Conservation (phyloP, 148 eudicot genomes). For the Fagopyrum homotropicum region DNA sequence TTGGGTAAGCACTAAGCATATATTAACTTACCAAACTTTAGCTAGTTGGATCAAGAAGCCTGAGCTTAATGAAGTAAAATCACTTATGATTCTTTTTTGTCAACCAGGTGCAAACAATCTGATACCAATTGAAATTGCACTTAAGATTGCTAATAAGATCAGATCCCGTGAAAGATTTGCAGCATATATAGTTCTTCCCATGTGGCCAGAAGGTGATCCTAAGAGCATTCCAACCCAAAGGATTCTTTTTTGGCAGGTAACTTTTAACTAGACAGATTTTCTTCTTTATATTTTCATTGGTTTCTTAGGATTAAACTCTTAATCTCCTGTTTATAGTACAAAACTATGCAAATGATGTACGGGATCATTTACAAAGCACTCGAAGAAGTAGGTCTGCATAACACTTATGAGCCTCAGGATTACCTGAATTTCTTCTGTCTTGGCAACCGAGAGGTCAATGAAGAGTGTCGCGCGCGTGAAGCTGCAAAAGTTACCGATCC, state of each 20-base stretch:
- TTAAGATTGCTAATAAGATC: conserved; percentile 75
- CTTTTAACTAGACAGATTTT: not conserved
- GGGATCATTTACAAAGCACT: conserved; percentile 80
- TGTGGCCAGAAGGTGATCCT: conserved; percentile 99
- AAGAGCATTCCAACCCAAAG: conserved; percentile 76
- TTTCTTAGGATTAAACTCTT: not conserved
- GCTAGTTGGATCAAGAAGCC: not conserved
- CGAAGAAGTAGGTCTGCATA: conserved; percentile 83
- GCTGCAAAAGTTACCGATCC: not conserved
- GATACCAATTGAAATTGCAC: conserved; percentile 92
- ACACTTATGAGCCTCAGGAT: conserved; percentile 65
- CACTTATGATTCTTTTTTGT: not conserved
- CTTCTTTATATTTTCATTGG: not conserved
- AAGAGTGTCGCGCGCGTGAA: not conserved
- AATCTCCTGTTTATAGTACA: conserved; percentile 41
- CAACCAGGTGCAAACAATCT: conserved; percentile 80
- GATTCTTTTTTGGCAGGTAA: conserved; percentile 94
- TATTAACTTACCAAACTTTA: no score
- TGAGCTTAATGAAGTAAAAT: not conserved
- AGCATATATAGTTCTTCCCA: conserved; percentile 80
- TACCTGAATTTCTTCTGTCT: conserved; percentile 90
- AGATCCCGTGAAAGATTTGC: conserved; percentile 85
- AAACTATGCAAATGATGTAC: conserved; percentile 99
- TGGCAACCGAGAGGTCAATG: conserved; percentile 74
- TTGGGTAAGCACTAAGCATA: conserved; percentile 15